phyloP scores from a whole-genome alignment of 129 eudicot genomes.

The Lactuca sativa region DNA sequence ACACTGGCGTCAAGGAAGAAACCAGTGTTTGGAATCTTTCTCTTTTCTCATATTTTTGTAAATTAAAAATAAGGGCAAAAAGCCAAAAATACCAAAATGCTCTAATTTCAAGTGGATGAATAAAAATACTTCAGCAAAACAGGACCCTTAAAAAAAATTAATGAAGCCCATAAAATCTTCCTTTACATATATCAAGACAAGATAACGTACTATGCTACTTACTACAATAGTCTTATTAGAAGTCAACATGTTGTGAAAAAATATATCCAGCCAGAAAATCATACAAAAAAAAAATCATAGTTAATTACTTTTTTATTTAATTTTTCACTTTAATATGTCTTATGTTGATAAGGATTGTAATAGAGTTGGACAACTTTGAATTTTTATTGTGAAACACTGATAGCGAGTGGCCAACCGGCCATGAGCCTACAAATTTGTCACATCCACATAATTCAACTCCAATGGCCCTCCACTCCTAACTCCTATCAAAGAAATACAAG shows the following conservation, averaged over 20 bases:
- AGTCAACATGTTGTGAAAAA: neutral
- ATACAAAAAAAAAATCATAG: neutral
- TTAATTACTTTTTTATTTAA: neutral
- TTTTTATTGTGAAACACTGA: slow-evolving; percentile 6
- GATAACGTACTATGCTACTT: no score
- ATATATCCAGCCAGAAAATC: neutral
- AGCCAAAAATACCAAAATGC: no score
- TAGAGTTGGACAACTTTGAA: slow-evolving; percentile 20
- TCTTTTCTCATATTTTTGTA: no score
- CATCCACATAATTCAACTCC: slow-evolving; percentile 16
- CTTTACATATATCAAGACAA: no score
- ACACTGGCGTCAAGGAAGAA: no score
- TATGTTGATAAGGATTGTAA: slow-evolving; percentile 3
- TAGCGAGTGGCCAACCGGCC: slow-evolving; percentile 19
- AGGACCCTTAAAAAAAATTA: no score
- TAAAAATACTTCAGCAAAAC: no score
- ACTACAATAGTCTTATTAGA: neutral
- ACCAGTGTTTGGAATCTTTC: no score
- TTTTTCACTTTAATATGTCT: neutral
- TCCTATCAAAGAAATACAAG: slow-evolving; percentile 10
- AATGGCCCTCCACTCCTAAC: neutral
- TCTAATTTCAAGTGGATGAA: no score
- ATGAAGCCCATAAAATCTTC: no score
- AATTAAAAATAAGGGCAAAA: no score
- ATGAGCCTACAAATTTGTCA: slow-evolving; percentile 9